Evolutionary conservation across 2,329 filamentous ascomycete genomes (phyloP).

Genomic region (Talaromyces sp.): DNA sequence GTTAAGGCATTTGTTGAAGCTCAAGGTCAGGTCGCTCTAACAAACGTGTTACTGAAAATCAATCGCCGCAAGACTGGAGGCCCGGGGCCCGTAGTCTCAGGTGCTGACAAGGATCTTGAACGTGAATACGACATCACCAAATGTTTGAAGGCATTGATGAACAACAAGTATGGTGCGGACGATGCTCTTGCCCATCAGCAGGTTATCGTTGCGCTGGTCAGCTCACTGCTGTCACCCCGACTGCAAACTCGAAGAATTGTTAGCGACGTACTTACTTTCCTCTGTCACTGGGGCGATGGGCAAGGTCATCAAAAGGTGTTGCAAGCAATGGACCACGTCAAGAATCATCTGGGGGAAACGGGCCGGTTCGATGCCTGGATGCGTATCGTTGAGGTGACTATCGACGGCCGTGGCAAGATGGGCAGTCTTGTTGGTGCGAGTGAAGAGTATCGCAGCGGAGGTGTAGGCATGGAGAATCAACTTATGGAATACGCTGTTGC

Average conservation of each 20-base stretch:
- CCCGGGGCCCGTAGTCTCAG: slow-evolving; percentile 49
- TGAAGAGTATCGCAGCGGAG: slow-evolving; percentile 90
- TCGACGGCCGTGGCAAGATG: slow-evolving; percentile 97
- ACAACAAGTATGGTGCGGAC: slow-evolving; percentile 98
- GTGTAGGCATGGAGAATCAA: slow-evolving; percentile 97
- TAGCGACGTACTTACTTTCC: slow-evolving; percentile 91
- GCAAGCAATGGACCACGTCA: slow-evolving; percentile 87
- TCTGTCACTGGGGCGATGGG: slow-evolving; percentile 89
- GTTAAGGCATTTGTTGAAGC: slow-evolving; percentile 95
- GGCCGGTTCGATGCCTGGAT: slow-evolving; percentile 98
- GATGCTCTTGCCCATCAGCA: slow-evolving; percentile 87
- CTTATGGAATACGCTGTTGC: slow-evolving; percentile 98
- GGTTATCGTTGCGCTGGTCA: slow-evolving; percentile 80
- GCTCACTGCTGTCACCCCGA: slow-evolving; percentile 79
- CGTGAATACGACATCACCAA: slow-evolving; percentile 97
- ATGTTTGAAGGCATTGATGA: slow-evolving; percentile 94
- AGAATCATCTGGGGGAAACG: slow-evolving; percentile 81
- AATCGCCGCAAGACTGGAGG: slow-evolving; percentile 78
- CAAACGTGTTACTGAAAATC: slow-evolving; percentile 87
- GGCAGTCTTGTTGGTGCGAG: slow-evolving; percentile 94
- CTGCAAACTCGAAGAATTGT: slow-evolving; percentile 90
- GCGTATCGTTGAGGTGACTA: slow-evolving; percentile 93
- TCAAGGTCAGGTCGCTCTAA: slow-evolving; percentile 92
- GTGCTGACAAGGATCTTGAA: slow-evolving; percentile 74
- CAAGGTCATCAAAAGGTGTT: slow-evolving; percentile 90